Evolutionary conservation across 805 yeast genomes (phyloP).

Genomic region (Starmerella sirachaensis): DNA sequence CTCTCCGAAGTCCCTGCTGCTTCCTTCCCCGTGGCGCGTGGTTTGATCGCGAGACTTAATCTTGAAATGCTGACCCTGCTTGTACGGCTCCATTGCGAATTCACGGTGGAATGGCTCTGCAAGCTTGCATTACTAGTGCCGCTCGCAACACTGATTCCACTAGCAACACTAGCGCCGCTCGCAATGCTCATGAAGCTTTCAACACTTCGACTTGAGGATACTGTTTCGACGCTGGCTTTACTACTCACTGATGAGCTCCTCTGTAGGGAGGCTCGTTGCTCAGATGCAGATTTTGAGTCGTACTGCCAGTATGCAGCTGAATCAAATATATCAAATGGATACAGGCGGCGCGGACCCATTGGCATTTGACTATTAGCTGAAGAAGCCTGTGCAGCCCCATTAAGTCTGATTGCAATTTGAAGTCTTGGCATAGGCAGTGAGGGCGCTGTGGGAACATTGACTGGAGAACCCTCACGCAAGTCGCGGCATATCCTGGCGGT

Average conservation of each 20-base stretch:
- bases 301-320: slow-evolving; percentile 27
- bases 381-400: slow-evolving; percentile 4
- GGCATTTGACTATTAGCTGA: slow-evolving; percentile 5
- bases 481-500: slow-evolving; percentile 17
- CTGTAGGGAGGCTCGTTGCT: not conserved
- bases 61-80: too few relatives aligned
- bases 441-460: slow-evolving; percentile 19
- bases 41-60: too few relatives aligned
- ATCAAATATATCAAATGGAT: slow-evolving; percentile 31
- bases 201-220: not conserved
- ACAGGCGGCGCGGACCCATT: slow-evolving; percentile 21
- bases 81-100: too few relatives aligned
- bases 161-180: not conserved
- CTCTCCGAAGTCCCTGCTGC: too few relatives aligned
- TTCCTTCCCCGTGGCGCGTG: too few relatives aligned
- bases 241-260: not conserved
- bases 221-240: not conserved
- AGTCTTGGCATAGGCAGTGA: slow-evolving; percentile 27
- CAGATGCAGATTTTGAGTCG: not conserved
- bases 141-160: too few relatives aligned
- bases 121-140: not conserved
- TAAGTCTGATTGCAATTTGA: slow-evolving; percentile 20
- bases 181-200: not conserved
- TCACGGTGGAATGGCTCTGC: not conserved
- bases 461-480: slow-evolving; percentile 8